Percentiles rank a stretch among this genome's conserved stretches.
phyloP scores from a whole-genome alignment of 371 early-diverging fungal species.

The Lichtheimia hyalospora region DNA sequence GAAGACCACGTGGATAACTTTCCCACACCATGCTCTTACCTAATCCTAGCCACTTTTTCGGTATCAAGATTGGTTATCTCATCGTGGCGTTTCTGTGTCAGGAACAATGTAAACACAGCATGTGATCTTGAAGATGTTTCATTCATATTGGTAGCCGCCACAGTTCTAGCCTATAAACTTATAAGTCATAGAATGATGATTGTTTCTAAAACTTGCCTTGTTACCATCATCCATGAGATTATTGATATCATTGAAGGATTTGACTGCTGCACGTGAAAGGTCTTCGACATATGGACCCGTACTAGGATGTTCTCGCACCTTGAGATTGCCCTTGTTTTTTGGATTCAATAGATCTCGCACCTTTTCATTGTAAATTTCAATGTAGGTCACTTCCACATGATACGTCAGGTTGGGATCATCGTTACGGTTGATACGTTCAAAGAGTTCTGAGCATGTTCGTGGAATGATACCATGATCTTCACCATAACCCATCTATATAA shows the following conservation, averaged over 20 bases:
- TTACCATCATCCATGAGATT: slow-evolving; percentile 88
- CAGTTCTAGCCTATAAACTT: slow-evolving; percentile 69
- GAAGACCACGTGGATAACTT: too few relatives aligned
- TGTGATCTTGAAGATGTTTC: slow-evolving; percentile 92
- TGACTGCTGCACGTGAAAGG: slow-evolving; percentile 81
- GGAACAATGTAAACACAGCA: slow-evolving; percentile 88
- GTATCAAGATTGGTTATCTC: slow-evolving; percentile 61
- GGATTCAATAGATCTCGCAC: slow-evolving; percentile 92
- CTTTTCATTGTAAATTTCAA: slow-evolving; percentile 87
- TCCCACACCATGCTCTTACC: slow-evolving; percentile 17
- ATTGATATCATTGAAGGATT: slow-evolving; percentile 73
- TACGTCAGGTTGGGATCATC: slow-evolving; percentile 53
- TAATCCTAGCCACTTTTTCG: slow-evolving; percentile 78
- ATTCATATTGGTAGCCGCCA: slow-evolving; percentile 97
- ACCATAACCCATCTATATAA: slow-evolving; percentile 61
- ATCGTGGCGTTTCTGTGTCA: slow-evolving; percentile 70
- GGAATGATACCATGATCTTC: slow-evolving; percentile 86
- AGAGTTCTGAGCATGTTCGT: slow-evolving; percentile 75
- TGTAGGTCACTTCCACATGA: slow-evolving; percentile 82
- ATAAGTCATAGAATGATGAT: neutral
- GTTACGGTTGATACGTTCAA: slow-evolving; percentile 59
- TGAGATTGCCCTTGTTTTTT: slow-evolving; percentile 74
- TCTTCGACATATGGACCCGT: slow-evolving; percentile 94
- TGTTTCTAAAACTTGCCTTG: slow-evolving; percentile 46
- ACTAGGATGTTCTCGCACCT: slow-evolving; percentile 87